phyloP scores from a whole-genome alignment of 2,329 filamentous ascomycete species.

The Leptosphaerulina australis region DNA sequence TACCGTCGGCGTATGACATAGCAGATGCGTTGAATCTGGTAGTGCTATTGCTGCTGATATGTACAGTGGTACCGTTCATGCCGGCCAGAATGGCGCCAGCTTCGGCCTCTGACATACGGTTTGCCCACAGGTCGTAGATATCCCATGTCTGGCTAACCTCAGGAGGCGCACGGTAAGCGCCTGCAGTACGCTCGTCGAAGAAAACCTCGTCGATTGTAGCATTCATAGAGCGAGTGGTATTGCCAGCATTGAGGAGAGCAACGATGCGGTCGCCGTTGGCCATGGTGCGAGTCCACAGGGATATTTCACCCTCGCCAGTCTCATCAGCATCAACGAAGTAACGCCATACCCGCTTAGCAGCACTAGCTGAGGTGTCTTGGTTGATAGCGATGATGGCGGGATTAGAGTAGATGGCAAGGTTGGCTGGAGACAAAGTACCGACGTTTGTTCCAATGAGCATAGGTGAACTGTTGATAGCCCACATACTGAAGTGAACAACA shows the following conservation, averaged over 20 bases:
- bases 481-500: conserved; percentile 56
- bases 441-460: conserved; percentile 57
- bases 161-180: conserved; percentile 47
- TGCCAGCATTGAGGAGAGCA: conserved; percentile 59
- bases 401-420: conserved; percentile 56
- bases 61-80: conserved; percentile 50
- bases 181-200: conserved; percentile 53
- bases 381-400: conserved; percentile 58
- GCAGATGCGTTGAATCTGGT: conserved; percentile 58
- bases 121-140: conserved; percentile 61
- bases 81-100: conserved; percentile 55
- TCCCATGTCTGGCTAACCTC: conserved; percentile 57
- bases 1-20: conserved; percentile 56
- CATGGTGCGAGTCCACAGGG: conserved; percentile 58
- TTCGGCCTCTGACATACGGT: conserved; percentile 57
- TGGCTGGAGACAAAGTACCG: conserved; percentile 46
- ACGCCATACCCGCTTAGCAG: conserved; percentile 54
- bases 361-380: conserved; percentile 53
- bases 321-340: conserved; percentile 52
- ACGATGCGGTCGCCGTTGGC: conserved; percentile 56
- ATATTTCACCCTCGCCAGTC: conserved; percentile 55
- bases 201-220: conserved; percentile 61
- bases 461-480: conserved; percentile 57
- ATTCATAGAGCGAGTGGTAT: conserved; percentile 52
- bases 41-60: conserved; percentile 40